Base-by-base conservation (phyloP, 331 rosid species). In the Acacia concinna region DNA sequence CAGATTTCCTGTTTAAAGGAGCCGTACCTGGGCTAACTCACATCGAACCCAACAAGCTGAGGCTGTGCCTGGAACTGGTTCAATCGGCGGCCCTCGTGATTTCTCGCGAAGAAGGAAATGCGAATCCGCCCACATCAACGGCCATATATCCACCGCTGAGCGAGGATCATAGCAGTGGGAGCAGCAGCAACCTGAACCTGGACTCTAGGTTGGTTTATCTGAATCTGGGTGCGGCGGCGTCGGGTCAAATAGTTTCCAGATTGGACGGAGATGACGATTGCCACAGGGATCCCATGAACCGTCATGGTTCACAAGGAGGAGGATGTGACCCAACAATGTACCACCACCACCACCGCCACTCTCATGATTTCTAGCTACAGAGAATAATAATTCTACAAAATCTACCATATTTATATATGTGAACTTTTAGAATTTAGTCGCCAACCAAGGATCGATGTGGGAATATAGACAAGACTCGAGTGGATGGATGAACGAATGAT, bases 1-100 rank as follows among this genome's bases (percentile, higher is more conserved):
- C 99, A 0, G 99, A 96, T 77, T 96, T 96, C 34, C 92, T 96
- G 28, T 96, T 96, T 90, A 96, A 96, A 85, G 99, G 99, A 3
- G 98, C 99, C 1, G 97, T 96, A 6, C 99, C 99, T 0, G 99
- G 99, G 21, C 72, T 96, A 13, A 86, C 97, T 1, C 98, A 96
- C 81, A 93, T 93, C 0, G 99, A 96, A 35, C 99, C 99, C 0
- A 96, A 96, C 87, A 96, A 96, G 80, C 93, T 96, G 2, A 85
- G 99, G 72, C 82, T 96, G 74, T 96, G 98, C 59, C 87, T 96
- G 64, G 99, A 96, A 87, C 97, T 96, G 3, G 98, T 96, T 21
- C 99, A 96, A 62, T 96, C 99, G 0, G 99, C 99, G 0, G 99
- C 99, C 0, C 89, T 93, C 0, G 99, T 96, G 37, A 87, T 91